These are phyloP conservation scores for Amylostereum areolatum DNA, from an alignment of 1,284 basidiomycete species.

Conservation along the genomic window DNA sequence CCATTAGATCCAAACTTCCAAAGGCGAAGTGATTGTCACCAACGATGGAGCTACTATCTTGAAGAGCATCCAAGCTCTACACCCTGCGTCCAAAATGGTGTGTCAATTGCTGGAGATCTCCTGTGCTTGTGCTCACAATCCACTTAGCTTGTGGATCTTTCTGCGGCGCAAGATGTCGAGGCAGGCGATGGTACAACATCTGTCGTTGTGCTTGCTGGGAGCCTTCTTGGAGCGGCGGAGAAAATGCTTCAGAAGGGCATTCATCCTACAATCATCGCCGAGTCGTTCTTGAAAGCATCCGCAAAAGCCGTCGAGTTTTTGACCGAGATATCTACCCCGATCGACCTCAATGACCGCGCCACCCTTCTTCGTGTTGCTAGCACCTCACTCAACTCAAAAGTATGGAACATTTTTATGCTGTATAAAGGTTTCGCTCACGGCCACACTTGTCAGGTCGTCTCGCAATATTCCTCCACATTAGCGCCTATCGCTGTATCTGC, in stretches of 20 bases:
- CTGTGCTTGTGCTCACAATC: background rate
- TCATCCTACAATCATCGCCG: conserved; percentile 96
- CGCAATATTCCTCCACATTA: conserved; percentile 96
- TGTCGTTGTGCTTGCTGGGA: conserved; percentile 95
- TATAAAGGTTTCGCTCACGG: background rate
- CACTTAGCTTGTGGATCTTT: conserved; percentile 87
- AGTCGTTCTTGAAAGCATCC: conserved; percentile 92
- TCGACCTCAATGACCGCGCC: conserved; percentile 87
- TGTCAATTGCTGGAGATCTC: conserved; percentile 13
- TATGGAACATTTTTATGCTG: conserved; percentile 21
- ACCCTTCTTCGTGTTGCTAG: conserved; percentile 89
- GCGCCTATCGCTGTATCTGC: conserved; percentile 96
- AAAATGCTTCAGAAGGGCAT: conserved; percentile 97
- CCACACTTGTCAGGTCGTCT: conserved; percentile 72
- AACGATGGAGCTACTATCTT: conserved; percentile 99
- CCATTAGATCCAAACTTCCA: conserved; percentile 89
- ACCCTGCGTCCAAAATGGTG: conserved; percentile 98
- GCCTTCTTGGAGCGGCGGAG: conserved; percentile 90
- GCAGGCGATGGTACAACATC: conserved; percentile 99
- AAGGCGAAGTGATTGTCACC: conserved; percentile 96
- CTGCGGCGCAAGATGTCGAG: conserved; percentile 97
- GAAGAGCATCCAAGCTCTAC: conserved; percentile 95
- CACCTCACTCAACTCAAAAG: conserved; percentile 96
- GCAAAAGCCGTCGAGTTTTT: conserved; percentile 92
- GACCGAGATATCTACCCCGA: conserved; percentile 88